Percentiles rank a stretch among this genome's conserved stretches.
Evolutionary conservation across 148 eudicot genomes (phyloP).

Genomic region (Limonium bicolor): DNA sequence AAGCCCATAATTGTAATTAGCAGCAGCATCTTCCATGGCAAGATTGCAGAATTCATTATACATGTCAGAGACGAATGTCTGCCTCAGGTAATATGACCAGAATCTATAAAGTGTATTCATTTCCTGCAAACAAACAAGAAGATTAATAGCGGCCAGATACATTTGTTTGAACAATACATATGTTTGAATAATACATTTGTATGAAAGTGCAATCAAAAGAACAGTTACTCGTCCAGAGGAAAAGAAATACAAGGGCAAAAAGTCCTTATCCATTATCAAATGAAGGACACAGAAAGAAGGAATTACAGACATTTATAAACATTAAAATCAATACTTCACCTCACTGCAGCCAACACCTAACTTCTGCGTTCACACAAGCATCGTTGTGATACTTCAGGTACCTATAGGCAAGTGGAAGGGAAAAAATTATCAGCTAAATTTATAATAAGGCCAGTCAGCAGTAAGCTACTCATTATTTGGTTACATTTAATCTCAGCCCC

Average conservation of each 20-base stretch:
- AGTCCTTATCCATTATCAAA: no score
- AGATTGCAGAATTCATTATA: conserved; percentile 62
- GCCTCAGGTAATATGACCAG: conserved; percentile 83
- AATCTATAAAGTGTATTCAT: conserved; percentile 95
- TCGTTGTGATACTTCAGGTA: conserved; percentile 73
- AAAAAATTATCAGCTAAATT: no score
- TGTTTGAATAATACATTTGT: background rate
- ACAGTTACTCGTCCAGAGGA: no score
- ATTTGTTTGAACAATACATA: background rate
- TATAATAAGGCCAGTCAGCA: no score
- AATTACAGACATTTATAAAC: no score
- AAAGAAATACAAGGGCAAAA: no score
- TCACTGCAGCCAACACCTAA: conserved; percentile 86
- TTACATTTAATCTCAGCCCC: no score
- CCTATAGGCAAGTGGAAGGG: no score
- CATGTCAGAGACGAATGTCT: conserved; percentile 57
- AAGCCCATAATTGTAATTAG: conserved; percentile 68
- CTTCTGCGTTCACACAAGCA: conserved; percentile 77
- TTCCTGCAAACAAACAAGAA: conserved; percentile 39
- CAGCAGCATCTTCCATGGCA: conserved; percentile 81
- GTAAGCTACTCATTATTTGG: no score
- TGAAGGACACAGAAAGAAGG: no score
- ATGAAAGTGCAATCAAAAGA: background rate
- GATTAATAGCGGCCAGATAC: background rate
- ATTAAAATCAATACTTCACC: no score